Conservation (phyloP, 2,329 filamentous ascomycete species). For the Arthrobotrys pseudoclavata region DNA sequence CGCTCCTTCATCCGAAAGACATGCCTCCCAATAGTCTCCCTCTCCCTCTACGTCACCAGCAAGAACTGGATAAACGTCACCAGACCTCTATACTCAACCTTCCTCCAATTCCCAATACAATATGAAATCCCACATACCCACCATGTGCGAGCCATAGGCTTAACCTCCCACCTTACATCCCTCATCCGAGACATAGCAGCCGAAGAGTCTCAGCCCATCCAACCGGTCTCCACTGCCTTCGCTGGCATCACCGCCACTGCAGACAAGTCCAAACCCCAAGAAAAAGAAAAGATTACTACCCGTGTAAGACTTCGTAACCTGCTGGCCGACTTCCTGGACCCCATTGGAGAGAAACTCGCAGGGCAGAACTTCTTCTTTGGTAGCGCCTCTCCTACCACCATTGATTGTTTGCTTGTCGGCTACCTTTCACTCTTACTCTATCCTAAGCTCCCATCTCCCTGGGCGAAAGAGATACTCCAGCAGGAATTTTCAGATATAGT, state of each 20-base stretch:
- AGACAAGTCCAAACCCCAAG: constrained; percentile 60
- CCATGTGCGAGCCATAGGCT: constrained; percentile 77
- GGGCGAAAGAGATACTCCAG: constrained; percentile 73
- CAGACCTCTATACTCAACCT: constrained; percentile 81
- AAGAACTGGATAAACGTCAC: constrained; percentile 86
- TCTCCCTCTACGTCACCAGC: constrained; percentile 89
- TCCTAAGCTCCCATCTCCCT: constrained; percentile 74
- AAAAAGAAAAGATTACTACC: constrained; percentile 65
- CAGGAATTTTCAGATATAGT: constrained; percentile 69
- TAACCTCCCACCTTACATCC: constrained; percentile 78
- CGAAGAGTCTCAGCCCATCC: constrained; percentile 63
- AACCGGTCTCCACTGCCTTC: constrained; percentile 46
- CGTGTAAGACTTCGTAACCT: constrained; percentile 74
- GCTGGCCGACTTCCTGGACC: constrained; percentile 78
- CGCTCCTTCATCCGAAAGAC: constrained; percentile 78
- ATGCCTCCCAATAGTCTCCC: constrained; percentile 82
- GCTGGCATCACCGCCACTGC: constrained; percentile 32
- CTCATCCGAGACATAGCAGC: constrained; percentile 71
- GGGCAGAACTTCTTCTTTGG: constrained; percentile 71
- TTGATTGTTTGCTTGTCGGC: constrained; percentile 85
- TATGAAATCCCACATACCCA: constrained; percentile 85
- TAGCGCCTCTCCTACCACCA: constrained; percentile 70
- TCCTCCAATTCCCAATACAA: constrained; percentile 87
- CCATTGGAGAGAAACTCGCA: constrained; percentile 75
- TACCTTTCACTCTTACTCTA: constrained; percentile 82